Percentiles rank a stretch among this genome's conserved stretches.
Evolutionary conservation across 2,329 filamentous ascomycete genomes (phyloP).

Genomic region (Furcasterigmium sp.): DNA sequence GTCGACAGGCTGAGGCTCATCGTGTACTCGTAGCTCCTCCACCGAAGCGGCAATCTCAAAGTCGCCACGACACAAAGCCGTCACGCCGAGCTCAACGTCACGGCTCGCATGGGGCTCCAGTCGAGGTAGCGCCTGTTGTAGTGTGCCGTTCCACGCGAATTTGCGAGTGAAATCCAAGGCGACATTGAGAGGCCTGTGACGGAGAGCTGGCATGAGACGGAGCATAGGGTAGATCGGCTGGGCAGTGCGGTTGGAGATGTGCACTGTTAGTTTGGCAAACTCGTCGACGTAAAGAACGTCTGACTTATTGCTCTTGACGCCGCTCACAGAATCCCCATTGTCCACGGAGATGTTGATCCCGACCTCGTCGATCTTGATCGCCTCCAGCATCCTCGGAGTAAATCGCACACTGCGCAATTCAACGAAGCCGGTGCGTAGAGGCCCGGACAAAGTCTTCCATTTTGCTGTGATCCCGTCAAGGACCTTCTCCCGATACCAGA

Average conservation of each 20-base stretch:
- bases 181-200: conserved; percentile 64
- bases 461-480: conserved; percentile 64
- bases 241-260: conserved; percentile 67
- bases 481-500: conserved; percentile 86
- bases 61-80: conserved; percentile 70
- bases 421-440: conserved; percentile 57
- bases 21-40: conserved; percentile 66
- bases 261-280: conserved; percentile 67
- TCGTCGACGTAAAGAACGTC: conserved; percentile 39
- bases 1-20: conserved; percentile 20
- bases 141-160: conserved; percentile 76
- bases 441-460: conserved; percentile 58
- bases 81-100: conserved; percentile 63
- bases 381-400: conserved; percentile 74
- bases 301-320: no score
- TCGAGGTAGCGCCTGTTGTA: conserved; percentile 68
- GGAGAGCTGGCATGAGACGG: conserved; percentile 70
- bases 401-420: conserved; percentile 74
- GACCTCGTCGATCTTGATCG: conserved; percentile 74
- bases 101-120: conserved; percentile 54
- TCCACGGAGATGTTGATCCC: conserved; percentile 58
- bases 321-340: no score
- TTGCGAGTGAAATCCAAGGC: conserved; percentile 79
- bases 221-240: conserved; percentile 66
- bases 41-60: conserved; percentile 79